phyloP scores from a whole-genome alignment of 1,284 basidiomycete genomes.

The Fistulina hepatica region DNA sequence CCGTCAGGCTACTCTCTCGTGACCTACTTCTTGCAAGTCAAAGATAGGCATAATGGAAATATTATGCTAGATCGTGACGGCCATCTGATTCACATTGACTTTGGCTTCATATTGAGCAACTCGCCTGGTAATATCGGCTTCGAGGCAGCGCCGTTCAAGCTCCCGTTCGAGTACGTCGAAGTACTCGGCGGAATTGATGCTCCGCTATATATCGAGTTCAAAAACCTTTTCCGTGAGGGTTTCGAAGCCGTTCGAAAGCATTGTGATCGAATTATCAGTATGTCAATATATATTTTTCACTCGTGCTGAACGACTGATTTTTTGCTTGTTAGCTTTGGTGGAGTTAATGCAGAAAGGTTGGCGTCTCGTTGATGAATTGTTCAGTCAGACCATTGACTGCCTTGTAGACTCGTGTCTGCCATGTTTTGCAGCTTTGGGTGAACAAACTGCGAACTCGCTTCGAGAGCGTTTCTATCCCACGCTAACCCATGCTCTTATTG shows the following conservation, averaged over 20 bases:
- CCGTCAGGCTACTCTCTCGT: slow-evolving; percentile 77
- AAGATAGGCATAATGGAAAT: slow-evolving; percentile 98
- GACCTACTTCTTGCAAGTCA: slow-evolving; percentile 94
- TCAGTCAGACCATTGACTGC: not conserved
- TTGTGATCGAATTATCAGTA: slow-evolving; percentile 92
- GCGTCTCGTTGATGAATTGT: no score
- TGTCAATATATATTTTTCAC: no score
- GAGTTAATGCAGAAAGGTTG: slow-evolving; percentile 15
- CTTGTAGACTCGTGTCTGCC: slow-evolving; percentile 77
- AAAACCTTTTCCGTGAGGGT: slow-evolving; percentile 79
- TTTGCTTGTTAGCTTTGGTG: slow-evolving; percentile 10
- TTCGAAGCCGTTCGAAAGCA: slow-evolving; percentile 94
- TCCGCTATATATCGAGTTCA: slow-evolving; percentile 78
- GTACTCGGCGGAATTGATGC: slow-evolving; percentile 85
- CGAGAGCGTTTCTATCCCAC: slow-evolving; percentile 92
- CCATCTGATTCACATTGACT: slow-evolving; percentile 93
- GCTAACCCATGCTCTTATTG: slow-evolving; percentile 78
- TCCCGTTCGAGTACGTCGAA: slow-evolving; percentile 92
- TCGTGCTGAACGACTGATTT: no score
- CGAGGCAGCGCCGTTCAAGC: slow-evolving; percentile 97
- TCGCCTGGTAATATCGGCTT: slow-evolving; percentile 97
- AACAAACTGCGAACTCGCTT: slow-evolving; percentile 80
- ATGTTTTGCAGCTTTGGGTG: slow-evolving; percentile 86
- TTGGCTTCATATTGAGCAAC: slow-evolving; percentile 97
- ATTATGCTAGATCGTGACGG: slow-evolving; percentile 94